A percentile compares a stretch with the other conserved stretches of the same genome.
Conservation (phyloP, 352 stramenopile genomes). For the Globisporangium barbulae region DNA sequence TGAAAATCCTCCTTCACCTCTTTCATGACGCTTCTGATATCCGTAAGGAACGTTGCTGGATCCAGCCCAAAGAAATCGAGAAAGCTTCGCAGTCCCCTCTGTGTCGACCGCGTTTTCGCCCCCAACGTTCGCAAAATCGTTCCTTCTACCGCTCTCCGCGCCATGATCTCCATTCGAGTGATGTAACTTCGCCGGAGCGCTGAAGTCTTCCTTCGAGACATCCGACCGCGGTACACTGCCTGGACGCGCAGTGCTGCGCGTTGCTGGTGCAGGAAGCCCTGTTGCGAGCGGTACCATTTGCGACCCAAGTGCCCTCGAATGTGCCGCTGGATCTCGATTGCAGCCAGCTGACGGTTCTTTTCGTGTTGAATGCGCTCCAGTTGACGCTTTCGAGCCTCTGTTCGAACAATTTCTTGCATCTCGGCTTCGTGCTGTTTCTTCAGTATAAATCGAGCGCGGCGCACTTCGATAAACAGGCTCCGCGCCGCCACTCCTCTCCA, state of each 20-base stretch:
- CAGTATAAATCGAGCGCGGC: constrained; percentile 45
- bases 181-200: constrained; percentile 72
- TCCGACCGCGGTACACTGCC: constrained; percentile 67
- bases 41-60: constrained; percentile 66
- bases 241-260: constrained; percentile 55
- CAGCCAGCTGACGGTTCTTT: constrained; percentile 41
- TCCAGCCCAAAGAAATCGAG: constrained; percentile 78
- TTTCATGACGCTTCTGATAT: constrained; percentile 53
- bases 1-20: constrained; percentile 75
- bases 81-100: constrained; percentile 60
- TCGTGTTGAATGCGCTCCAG: constrained; percentile 48
- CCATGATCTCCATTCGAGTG: constrained; percentile 72
- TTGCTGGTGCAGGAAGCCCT: constrained; percentile 44
- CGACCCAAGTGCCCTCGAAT: constrained; percentile 55
- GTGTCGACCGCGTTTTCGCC: constrained; percentile 50
- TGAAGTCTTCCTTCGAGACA: constrained; percentile 55
- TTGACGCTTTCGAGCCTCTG: constrained; percentile 43
- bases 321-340: constrained; percentile 69
- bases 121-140: constrained; percentile 56
- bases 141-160: constrained; percentile 56
- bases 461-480: constrained; percentile 57
- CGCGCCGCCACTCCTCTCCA: constrained; percentile 71
- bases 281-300: constrained; percentile 52
- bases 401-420: constrained; percentile 59
- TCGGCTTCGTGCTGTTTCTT: constrained; percentile 69